These are phyloP conservation scores for Phyllostachys edulis DNA, from an alignment of 176 grass and related monocot species.

Conservation along the genomic window DNA sequence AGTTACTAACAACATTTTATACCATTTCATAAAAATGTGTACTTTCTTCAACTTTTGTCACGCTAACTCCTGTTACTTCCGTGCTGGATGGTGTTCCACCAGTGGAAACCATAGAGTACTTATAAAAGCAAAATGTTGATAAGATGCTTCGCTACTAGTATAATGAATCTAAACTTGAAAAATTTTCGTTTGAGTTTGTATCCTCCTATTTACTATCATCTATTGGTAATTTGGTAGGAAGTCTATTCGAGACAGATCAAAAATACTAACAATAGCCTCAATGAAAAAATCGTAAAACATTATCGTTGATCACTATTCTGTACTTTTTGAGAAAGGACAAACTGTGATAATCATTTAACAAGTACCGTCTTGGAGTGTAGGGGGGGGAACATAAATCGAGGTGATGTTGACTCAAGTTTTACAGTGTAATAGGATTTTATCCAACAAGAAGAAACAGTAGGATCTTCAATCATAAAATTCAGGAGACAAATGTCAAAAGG, in stretches of 20 bases:
- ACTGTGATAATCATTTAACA: too few species aligned
- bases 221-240: neutral
- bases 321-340: too few species aligned
- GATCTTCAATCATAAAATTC: neutral
- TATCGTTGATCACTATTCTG: too few species aligned
- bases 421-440: neutral
- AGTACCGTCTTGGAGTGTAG: too few species aligned
- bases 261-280: neutral
- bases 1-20: neutral
- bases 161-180: neutral
- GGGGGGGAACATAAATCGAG: neutral
- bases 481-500: neutral
- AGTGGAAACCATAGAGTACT: slow-evolving; percentile 71
- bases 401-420: neutral
- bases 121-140: slow-evolving; percentile 4
- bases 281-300: neutral
- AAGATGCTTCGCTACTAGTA: neutral
- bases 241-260: neutral
- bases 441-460: neutral
- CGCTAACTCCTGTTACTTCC: slow-evolving; percentile 55
- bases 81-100: slow-evolving; percentile 69
- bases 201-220: neutral
- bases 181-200: neutral
- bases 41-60: slow-evolving; percentile 72
- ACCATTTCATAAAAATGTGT: slow-evolving; percentile 86